A percentile compares a stretch with the other conserved stretches of the same genome.
Conservation (phyloP, 495 filamentous ascomycete genomes). For the Collariella sp. region DNA sequence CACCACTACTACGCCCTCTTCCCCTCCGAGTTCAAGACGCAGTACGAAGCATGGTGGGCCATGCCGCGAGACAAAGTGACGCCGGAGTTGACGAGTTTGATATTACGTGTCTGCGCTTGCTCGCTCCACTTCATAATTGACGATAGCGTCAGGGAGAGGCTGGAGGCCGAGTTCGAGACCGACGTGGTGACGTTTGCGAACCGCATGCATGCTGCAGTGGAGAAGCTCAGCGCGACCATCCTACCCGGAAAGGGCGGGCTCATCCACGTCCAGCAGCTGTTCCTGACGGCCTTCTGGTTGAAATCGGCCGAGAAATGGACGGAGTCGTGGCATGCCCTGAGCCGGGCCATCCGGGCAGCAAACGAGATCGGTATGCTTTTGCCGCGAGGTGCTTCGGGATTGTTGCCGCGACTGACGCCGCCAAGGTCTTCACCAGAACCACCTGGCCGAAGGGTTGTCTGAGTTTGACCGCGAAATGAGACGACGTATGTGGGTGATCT, state of each 20-base stretch:
- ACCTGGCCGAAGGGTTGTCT: constrained; percentile 27
- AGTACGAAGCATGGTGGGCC: constrained; percentile 45
- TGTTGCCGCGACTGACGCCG: constrained; percentile 3
- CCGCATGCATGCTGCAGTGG: constrained; percentile 37
- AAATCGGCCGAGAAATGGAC: constrained; percentile 46
- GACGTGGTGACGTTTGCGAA: constrained; percentile 32
- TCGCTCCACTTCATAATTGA: constrained; percentile 39
- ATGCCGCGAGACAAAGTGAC: constrained; percentile 27
- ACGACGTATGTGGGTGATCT: constrained; percentile 35
- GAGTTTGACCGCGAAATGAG: constrained; percentile 41
- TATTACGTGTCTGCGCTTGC: constrained; percentile 46
- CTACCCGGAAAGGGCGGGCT: constrained; percentile 40
- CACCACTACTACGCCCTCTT: constrained; percentile 45
- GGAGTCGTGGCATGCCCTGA: constrained; percentile 45
- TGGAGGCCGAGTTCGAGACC: constrained; percentile 41
- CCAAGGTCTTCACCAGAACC: constrained; percentile 41
- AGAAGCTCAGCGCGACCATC: constrained; percentile 39
- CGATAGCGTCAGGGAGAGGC: constrained; percentile 27
- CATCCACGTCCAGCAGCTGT: constrained; percentile 44
- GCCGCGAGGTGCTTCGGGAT: not conserved
- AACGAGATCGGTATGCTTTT: constrained; percentile 41
- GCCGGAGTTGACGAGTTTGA: constrained; percentile 42
- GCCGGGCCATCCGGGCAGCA: constrained; percentile 40
- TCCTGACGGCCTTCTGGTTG: constrained; percentile 44
- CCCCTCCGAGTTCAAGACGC: constrained; percentile 38